Evolutionary conservation across 306 rosid genomes (phyloP).

Genomic region (Corylus avellana): DNA sequence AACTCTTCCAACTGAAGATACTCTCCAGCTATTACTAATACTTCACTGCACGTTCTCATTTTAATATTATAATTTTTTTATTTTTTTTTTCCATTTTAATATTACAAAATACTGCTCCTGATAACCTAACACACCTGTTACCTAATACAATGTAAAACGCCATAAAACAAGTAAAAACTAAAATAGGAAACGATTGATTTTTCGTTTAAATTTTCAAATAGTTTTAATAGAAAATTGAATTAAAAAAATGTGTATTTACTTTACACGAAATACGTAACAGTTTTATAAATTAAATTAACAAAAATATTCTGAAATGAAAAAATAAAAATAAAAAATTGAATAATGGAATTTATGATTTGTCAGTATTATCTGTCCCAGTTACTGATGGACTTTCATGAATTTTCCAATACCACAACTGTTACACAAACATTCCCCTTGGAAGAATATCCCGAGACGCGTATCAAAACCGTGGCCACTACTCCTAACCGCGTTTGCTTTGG

Average conservation of each 20-base stretch:
- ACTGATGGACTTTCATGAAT: not conserved
- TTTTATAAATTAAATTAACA: too few relatives aligned
- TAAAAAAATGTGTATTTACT: too few relatives aligned
- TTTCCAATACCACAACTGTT: not conserved
- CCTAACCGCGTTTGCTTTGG: conserved; percentile 12
- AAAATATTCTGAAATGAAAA: too few relatives aligned
- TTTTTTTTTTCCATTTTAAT: too few relatives aligned
- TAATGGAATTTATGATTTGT: too few relatives aligned
- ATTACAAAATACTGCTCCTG: not conserved
- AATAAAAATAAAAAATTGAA: too few relatives aligned
- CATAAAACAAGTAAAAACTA: not conserved
- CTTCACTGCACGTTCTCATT: conserved; percentile 36
- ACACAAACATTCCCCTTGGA: not conserved
- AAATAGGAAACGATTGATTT: not conserved
- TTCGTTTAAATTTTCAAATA: too few relatives aligned
- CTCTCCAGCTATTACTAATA: conserved; percentile 1
- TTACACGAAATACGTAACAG: too few relatives aligned
- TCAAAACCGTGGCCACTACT: conserved; percentile 23
- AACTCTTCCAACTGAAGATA: not conserved
- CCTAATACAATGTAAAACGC: not conserved
- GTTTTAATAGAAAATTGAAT: too few relatives aligned
- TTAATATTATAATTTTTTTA: not conserved
- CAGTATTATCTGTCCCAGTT: too few relatives aligned
- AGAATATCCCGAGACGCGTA: not conserved
- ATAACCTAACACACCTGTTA: not conserved